Evolutionary conservation across 768 basidiomycete species (phyloP), one percentile per base, ranked within the genome.

Genomic region (Podaxis mareebaensis): DNA sequence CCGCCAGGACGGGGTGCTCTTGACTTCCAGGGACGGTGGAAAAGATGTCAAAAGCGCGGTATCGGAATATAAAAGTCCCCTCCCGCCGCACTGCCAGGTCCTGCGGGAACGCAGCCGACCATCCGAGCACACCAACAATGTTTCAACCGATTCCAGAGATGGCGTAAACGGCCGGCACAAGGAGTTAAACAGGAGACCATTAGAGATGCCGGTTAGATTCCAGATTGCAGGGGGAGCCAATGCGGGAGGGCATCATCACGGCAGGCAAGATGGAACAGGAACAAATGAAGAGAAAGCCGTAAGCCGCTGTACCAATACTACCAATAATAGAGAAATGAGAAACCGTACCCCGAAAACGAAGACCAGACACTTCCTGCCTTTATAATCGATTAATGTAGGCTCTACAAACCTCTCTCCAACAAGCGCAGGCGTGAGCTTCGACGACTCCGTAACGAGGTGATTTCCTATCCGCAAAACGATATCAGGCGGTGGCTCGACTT

Each of bases 41-140:
- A 73, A 81, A 72, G 26, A 91, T 76, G 71, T 90, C 87, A 73
- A 91, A 89, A 54, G 81, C 80, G 64, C 90, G 83, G 70, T 91
- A 91, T n/a, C 90, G 84, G 63, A 90, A 76, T 67, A 86, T 79
- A 71, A 90, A 91, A 36, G 79, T 80, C 38, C 89, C 89, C 72
- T 88, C 87, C 36, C 79, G 77, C 69, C 83, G 83, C 61, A 91
- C 88, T 15, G 90, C 87, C 24, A 91, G 73, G 63, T 91, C 89
- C 90, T 91, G 71, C 60, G 22, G 49, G 0, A 12, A 13, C 26
- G 24, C 8, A 17, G 20, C n/a, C 44, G 20, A 46, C 20, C 44
- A 46, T 20, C n/a, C 13, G 12, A 17, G 42, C 42, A 3, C 15
- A 44, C 4, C 42, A 20, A n/a, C 20, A 20, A 20, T 46, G 20